Evolutionary conservation across 2,329 filamentous ascomycete species (phyloP), one percentile per base, ranked within the genome.

Genomic region (Dryadomyces quercus-mongolicae): DNA sequence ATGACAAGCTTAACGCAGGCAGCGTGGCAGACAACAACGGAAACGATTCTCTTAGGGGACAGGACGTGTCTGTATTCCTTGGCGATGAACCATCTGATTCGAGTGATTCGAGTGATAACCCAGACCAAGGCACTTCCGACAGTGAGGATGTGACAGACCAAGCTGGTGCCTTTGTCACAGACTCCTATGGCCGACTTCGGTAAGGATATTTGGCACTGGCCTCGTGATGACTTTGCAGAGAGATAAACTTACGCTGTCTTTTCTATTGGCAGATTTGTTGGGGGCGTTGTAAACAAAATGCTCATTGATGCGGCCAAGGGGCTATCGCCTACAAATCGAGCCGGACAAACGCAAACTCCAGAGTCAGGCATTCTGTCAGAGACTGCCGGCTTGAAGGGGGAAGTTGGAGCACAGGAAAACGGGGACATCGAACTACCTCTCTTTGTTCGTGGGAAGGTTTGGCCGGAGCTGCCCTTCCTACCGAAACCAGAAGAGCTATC

Each of bases 291-390:
- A 16, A 64, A 62, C 38, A 61, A 60, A 22, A 60, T 65, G 47
- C 58, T 65, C 18, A 59, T 65, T 9, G 62, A 65, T 52, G 63
- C 64, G 2, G 60, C 61, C 8, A 57, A 62, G 16, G 61, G 60
- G n/a, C 52, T 63, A 2, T 56, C 60, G 12, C 61, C 61, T 4
- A 16, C 20, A 36, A 18, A 49, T 38, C 18, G 52, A 25, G 20
- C 48, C 13, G 49, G 22, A 6, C 46, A 48, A 18, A 48, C 46
- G 15, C 22, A 31, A 20, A n/a, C 22, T 34, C 25, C 48, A 49
- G 48, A 42, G 4, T 44, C 44, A 16, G n/a, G 15, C 8, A 31
- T 9, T 9, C 1, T 34, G 36, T 5, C 15, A 16, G 36, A 40
- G 36, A 40, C 36, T 31, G 25, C 25, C 8, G 25, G 25, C 10